A percentile compares a stretch with the other conserved stretches of the same genome.
Evolutionary conservation across 2,329 filamentous ascomycete species (phyloP).

Genomic region (Monilinia fructicola): DNA sequence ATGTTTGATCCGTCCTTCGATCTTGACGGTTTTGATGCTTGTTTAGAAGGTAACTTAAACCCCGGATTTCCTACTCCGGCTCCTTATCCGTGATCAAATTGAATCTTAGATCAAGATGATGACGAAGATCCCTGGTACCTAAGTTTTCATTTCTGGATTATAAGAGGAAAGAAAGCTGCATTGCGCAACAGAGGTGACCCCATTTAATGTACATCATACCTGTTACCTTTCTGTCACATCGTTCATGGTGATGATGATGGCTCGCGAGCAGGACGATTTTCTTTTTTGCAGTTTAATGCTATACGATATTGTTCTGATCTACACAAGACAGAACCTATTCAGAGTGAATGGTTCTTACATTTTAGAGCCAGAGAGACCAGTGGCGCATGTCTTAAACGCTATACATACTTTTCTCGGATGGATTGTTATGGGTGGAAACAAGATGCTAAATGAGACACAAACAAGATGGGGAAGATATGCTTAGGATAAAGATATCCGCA

Average conservation of each 20-base stretch:
- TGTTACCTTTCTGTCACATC: background rate
- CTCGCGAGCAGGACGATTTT: background rate
- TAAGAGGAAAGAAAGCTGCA: background rate
- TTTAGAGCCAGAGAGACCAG: no score
- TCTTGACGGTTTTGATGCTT: slow-evolving; percentile 33
- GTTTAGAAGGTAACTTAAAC: slow-evolving; percentile 32
- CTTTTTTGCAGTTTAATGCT: no score
- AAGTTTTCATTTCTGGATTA: background rate
- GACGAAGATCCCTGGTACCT: no score
- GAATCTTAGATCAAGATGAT: background rate
- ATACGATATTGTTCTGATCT: background rate
- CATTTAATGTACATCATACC: background rate
- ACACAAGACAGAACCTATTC: background rate
- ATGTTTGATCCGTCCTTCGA: slow-evolving; percentile 36
- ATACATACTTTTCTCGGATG: background rate
- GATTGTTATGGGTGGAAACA: background rate
- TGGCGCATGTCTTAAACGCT: background rate
- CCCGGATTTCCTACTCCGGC: slow-evolving; percentile 25
- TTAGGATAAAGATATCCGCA: background rate
- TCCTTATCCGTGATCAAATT: slow-evolving; percentile 4
- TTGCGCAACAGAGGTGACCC: background rate
- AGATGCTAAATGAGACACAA: background rate
- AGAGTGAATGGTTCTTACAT: background rate
- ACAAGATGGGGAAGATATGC: background rate
- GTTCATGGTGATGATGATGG: background rate